Conservation (phyloP, 441 rosid genomes). For the Erodium texanum region DNA sequence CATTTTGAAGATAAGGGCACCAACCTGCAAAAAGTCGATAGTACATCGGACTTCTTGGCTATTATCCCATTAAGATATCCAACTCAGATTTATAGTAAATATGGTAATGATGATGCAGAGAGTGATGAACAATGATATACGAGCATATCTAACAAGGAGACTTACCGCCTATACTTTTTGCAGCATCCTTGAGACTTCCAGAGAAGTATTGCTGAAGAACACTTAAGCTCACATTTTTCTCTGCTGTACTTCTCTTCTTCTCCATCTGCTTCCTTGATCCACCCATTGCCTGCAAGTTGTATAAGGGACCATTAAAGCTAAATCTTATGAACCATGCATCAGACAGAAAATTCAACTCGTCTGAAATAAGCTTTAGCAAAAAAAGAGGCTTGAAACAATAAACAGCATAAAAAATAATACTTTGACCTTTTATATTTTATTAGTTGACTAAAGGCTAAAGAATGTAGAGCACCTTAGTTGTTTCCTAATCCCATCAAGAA, state of each 20-base stretch:
- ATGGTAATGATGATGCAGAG: background rate
- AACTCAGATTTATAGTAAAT: too few relatives aligned
- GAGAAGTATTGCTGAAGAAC: conserved; percentile 87
- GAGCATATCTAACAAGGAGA: conserved; percentile 13
- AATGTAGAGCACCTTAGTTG: too few relatives aligned
- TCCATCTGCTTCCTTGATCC: conserved; percentile 39
- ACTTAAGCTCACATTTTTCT: conserved; percentile 77
- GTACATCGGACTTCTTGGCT: too few relatives aligned
- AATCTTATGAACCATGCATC: background rate
- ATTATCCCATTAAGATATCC: too few relatives aligned
- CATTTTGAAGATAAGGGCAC: too few relatives aligned
- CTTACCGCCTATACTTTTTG: conserved; percentile 94
- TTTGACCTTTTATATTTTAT: background rate
- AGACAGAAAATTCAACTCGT: background rate
- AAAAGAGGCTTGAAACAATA: background rate
- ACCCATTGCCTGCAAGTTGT: conserved; percentile 27
- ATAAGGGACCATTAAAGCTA: background rate
- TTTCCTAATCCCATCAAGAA: too few relatives aligned
- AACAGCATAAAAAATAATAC: background rate
- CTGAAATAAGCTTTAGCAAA: background rate
- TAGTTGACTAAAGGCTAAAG: too few relatives aligned
- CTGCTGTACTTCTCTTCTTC: conserved; percentile 63
- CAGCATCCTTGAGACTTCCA: conserved; percentile 85
- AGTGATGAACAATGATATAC: background rate
- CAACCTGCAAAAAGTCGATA: too few relatives aligned